Evolutionary conservation across 2,329 filamentous ascomycete genomes (phyloP), one percentile per base, ranked within the genome.

Genomic region (Colletotrichum tamarilloi): DNA sequence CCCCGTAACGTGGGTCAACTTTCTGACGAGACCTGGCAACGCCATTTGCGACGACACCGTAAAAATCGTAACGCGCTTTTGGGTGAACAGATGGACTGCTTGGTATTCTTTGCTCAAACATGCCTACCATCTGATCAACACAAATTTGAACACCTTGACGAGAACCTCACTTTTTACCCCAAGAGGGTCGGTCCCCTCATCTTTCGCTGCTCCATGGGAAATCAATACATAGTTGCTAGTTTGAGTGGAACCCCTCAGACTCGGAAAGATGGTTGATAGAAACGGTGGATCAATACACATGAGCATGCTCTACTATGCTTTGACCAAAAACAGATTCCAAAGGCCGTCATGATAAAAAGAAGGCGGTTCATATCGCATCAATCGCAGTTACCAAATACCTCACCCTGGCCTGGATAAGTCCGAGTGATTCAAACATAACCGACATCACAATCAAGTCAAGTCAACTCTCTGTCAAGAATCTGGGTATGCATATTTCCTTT

Each of bases 401-500:
- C n/a, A 11, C 3, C 19, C 7, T 19, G 42, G 1, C 42, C 16
- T 49, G 19, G 3, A n/a, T 9, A n/a, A 3, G 19, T 2, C 19
- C 42, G 4, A 11, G 42, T 49, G 3, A 4, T 22, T 49, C 38
- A 49, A 4, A n/a, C 42, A 49, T 49, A n/a, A 49, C 42, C 19
- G 8, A 9, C 19, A 22, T 49, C 42, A 49, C 42, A 49, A 49
- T 49, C 7, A 49, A 49, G 2, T 46, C 42, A 49, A 49, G 53
- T 5, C 9, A 59, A 26, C 35, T 60, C 64, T 22, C 55, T 65
- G 69, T 60, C 69, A 69, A 70, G 24, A 59, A 32, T 55, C 49
- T 59, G 56, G 60, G 71, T 73, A 73, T 73, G 71, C 71, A 71
- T 73, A 65, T 57, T 46, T 66, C 56, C 71, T 71, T 73, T 73